A percentile compares a stretch with the other conserved stretches of the same genome.
These are phyloP conservation scores for Melampsora larici-populina DNA, from an alignment of 1,284 basidiomycete genomes.

Conservation along the genomic window DNA sequence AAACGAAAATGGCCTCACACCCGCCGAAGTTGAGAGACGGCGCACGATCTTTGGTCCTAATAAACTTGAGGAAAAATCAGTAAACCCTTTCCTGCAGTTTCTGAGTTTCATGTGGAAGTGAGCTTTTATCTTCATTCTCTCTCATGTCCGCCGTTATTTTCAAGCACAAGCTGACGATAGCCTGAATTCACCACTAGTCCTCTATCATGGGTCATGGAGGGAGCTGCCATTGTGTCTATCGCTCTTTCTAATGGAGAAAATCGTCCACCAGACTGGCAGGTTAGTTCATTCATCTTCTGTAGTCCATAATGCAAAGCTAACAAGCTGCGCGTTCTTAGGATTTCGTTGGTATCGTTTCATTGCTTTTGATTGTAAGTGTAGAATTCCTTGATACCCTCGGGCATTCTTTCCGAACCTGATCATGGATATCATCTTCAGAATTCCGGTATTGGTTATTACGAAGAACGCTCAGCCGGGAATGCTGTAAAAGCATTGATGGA, in stretches of 20 bases:
- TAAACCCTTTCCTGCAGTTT: constrained; percentile 74
- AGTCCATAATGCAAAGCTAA: too few species aligned
- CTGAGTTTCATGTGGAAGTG: constrained; percentile 47
- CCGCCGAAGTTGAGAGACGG: constrained; percentile 75
- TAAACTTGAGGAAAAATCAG: constrained; percentile 84
- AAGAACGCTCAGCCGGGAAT: constrained; percentile 94
- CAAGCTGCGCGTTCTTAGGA: too few species aligned
- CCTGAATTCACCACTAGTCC: constrained; percentile 66
- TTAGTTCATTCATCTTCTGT: constrained; percentile 67
- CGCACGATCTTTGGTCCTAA: constrained; percentile 91
- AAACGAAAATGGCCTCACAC: constrained; percentile 69
- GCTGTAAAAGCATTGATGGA: constrained; percentile 99
- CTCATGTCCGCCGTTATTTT: background rate
- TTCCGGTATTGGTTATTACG: constrained; percentile 96
- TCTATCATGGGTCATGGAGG: constrained; percentile 99
- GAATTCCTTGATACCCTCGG: background rate
- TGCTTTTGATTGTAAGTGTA: constrained; percentile 67
- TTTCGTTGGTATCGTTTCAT: constrained; percentile 90
- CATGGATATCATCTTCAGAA: constrained; percentile 60
- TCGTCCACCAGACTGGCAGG: constrained; percentile 79
- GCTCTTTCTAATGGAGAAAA: constrained; percentile 87
- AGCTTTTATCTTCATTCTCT: background rate
- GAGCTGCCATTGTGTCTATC: constrained; percentile 91
- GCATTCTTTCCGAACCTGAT: background rate
- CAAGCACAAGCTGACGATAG: background rate